These are phyloP conservation scores for Tricholoma bakamatsutake DNA, from an alignment of 768 basidiomycete genomes.

Conservation along the genomic window DNA sequence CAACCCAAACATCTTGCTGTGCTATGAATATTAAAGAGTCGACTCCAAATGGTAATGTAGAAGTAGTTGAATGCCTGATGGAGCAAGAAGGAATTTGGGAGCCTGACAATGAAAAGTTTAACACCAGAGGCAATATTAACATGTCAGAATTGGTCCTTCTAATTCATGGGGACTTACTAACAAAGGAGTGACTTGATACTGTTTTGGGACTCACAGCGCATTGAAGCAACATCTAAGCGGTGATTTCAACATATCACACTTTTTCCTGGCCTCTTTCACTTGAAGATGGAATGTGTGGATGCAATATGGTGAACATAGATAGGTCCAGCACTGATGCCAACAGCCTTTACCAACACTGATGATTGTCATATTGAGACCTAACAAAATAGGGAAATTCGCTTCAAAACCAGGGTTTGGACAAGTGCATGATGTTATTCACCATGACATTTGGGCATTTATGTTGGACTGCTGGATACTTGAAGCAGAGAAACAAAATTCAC, in stretches of 20 bases:
- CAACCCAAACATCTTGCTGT: slow-evolving; percentile 2
- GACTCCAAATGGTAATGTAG: slow-evolving; percentile 11
- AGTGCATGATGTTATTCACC: slow-evolving; percentile 23
- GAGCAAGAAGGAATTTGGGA: slow-evolving; percentile 8
- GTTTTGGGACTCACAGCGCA: slow-evolving; percentile 1
- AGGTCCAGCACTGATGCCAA: slow-evolving; percentile 2
- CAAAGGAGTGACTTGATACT: slow-evolving; percentile 13
- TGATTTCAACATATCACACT: slow-evolving; percentile 3
- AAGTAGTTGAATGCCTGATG: slow-evolving; percentile 6
- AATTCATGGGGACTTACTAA: slow-evolving; percentile 18
- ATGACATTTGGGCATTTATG: slow-evolving; percentile 2
- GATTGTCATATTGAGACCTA: slow-evolving; percentile 15
- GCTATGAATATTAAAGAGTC: slow-evolving; percentile 17
- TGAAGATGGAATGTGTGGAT: slow-evolving; percentile 10
- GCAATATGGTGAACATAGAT: slow-evolving; percentile 5
- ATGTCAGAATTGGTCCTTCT: slow-evolving; percentile 7
- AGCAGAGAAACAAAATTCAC: no score
- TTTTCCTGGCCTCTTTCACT: no score
- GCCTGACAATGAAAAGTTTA: background rate
- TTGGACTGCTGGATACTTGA: background rate
- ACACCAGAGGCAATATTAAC: background rate
- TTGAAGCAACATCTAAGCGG: slow-evolving; percentile 11
- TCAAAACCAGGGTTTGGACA: slow-evolving; percentile 21
- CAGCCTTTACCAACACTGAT: slow-evolving; percentile 3
- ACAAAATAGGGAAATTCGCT: slow-evolving; percentile 19